Conservation (phyloP, 805 yeast genomes). For the Danielia oregonensis region DNA sequence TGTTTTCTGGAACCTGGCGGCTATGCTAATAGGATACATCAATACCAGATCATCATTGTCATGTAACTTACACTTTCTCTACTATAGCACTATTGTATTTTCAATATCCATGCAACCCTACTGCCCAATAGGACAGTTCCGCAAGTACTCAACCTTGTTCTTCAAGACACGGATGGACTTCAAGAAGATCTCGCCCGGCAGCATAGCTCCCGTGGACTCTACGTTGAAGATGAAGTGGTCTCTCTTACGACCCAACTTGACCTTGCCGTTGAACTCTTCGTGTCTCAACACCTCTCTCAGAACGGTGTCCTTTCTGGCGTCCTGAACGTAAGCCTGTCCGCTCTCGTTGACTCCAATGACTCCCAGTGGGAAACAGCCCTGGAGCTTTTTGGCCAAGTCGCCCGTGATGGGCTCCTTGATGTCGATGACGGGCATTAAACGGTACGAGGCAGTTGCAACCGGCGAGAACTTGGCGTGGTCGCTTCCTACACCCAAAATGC, state of each 20-base stretch:
- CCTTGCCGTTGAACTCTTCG: constrained; percentile 83
- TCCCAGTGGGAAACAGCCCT: constrained; percentile 89
- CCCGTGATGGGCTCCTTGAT: constrained; percentile 74
- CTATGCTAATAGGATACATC: background rate
- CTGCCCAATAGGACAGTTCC: constrained; percentile 72
- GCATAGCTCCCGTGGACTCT: constrained; percentile 95
- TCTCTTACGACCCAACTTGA: constrained; percentile 84
- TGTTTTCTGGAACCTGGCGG: background rate
- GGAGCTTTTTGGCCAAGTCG: constrained; percentile 70
- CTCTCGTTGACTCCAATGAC: constrained; percentile 71
- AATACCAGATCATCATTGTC: too few species aligned
- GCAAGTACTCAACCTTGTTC: constrained; percentile 77
- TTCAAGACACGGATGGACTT: constrained; percentile 83
- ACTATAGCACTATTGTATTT: too few species aligned
- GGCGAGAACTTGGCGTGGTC: constrained; percentile 99
- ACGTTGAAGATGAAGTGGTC: constrained; percentile 93
- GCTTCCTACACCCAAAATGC: constrained; percentile 84
- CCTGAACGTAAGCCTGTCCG: constrained; percentile 76
- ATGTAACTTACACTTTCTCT: too few species aligned
- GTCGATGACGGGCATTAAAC: constrained; percentile 84
- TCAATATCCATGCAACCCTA: constrained; percentile 15
- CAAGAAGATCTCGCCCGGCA: constrained; percentile 93
- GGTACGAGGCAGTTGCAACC: constrained; percentile 92
- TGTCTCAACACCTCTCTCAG: constrained; percentile 95
- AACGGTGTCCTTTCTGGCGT: constrained; percentile 93